These are phyloP conservation scores for Sonneratia alba DNA, from an alignment of 345 rosid genomes.

Conservation along the genomic window DNA sequence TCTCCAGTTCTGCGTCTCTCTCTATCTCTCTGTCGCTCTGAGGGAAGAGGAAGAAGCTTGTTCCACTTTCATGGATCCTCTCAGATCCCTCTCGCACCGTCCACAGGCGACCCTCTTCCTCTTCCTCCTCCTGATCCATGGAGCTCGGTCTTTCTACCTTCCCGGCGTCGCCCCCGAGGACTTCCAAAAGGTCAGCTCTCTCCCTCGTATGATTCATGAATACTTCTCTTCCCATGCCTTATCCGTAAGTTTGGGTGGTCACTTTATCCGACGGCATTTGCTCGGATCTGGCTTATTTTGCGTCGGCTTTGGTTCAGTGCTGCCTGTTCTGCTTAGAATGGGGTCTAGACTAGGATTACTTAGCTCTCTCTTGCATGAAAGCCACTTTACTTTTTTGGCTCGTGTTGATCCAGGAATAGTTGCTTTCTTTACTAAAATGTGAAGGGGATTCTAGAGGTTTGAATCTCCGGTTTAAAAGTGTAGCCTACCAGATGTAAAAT, in stretches of 20 bases:
- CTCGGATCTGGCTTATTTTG: constrained; percentile 3
- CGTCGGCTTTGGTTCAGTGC: background rate
- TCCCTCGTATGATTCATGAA: background rate
- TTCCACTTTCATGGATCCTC: constrained; percentile 7
- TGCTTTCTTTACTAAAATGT: background rate
- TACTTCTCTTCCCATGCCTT: background rate
- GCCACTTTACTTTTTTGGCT: background rate
- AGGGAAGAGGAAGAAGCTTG: background rate
- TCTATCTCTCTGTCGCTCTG: background rate
- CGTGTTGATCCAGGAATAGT: background rate
- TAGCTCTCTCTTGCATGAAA: background rate
- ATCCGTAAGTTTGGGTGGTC: background rate
- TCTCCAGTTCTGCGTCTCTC: constrained; percentile 5
- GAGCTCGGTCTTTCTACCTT: constrained; percentile 72
- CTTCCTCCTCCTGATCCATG: constrained; percentile 41
- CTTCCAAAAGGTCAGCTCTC: constrained; percentile 54
- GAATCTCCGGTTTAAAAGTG: background rate
- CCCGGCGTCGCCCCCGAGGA: constrained; percentile 98
- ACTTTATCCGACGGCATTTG: background rate
- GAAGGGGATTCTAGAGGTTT: background rate
- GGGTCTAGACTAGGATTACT: background rate
- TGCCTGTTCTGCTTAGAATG: background rate
- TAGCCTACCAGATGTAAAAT: background rate
- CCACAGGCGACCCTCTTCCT: constrained; percentile 10
- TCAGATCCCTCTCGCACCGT: constrained; percentile 3